Conservation (phyloP, 495 filamentous ascomycete genomes). For the Talaromyces proteolyticus region DNA sequence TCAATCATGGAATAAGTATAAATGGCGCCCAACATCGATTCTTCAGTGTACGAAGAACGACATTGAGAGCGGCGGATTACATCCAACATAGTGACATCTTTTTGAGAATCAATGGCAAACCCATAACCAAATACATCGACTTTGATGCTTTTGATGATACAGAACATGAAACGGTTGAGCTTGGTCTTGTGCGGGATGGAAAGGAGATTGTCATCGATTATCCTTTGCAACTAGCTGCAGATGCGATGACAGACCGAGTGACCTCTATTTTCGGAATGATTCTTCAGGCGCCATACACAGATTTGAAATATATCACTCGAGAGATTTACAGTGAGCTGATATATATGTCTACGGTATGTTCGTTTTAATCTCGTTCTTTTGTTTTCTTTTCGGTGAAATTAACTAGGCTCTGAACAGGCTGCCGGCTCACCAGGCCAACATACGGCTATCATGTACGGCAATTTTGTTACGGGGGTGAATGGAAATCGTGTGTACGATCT, state of each 20-base stretch:
- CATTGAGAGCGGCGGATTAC: neutral
- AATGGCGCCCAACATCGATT: constrained; percentile 6
- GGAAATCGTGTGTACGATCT: neutral
- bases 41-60: constrained; percentile 2
- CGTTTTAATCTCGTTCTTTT: neutral
- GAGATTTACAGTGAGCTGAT: constrained; percentile 1
- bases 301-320: constrained; percentile 4
- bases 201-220: constrained; percentile 2
- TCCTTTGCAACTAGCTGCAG: neutral
- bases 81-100: constrained; percentile 2
- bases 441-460: neutral
- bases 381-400: neutral
- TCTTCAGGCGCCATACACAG: constrained; percentile 1
- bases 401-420: neutral
- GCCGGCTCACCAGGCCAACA: constrained; percentile 1
- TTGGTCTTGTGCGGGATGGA: constrained; percentile 1
- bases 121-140: neutral
- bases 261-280: constrained; percentile 1
- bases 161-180: constrained; percentile 1
- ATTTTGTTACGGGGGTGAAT: constrained; percentile 2
- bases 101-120: constrained; percentile 1
- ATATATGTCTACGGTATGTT: neutral
- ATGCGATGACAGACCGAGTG: constrained; percentile 4
- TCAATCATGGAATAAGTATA: neutral
- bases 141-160: constrained; percentile 4